Base-by-base conservation (phyloP, 768 basidiomycete genomes). In the Roridomyces roridus region DNA sequence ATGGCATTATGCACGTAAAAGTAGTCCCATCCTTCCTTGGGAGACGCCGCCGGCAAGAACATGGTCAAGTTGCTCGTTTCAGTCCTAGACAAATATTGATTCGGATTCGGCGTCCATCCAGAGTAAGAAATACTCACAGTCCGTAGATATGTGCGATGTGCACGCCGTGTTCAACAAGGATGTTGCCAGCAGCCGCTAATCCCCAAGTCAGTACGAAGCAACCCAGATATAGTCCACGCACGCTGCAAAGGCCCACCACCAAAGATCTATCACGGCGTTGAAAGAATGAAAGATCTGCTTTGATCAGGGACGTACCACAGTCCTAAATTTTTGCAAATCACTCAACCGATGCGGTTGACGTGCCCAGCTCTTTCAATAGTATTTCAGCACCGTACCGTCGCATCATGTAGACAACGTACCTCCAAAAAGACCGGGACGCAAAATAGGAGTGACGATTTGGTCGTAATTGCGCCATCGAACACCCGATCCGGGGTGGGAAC, bases 121-220 rank as follows among this genome's bases (percentile, higher is more conserved):
- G 1, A 25, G 18, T 39, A 18, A 3, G 12, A 24, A 0, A 6
- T 3, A 65, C 74, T 57, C 51, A 80, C 67, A 70, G 60, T 25
- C 78, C 80, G 47, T 77, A 82, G 21, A 72, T 56, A 4, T 64
- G 66, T 7, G 56, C 42, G 1, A 80, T 41, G 3, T 60, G 54
- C 4, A 68, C 58, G 14, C 67, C 67, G 7, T 63, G 37, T 20
- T 43, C 14, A 5, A 55, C 46, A 12, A 68, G 57, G 28, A 39
- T 40, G 43, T 71, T 66, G 14, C 68, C 70, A 12, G 52, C 59
- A 4, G 64, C 66, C 48, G 46, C 54, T 55, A n/a, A n/a, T n/a
- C n/a, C n/a, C n/a, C n/a, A n/a, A n/a, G n/a, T n/a, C n/a, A 5
- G n/a, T 2, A 6, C 10, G 10, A 17, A 3, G n/a, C n/a, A n/a